phyloP scores from a whole-genome alignment of 2,329 filamentous ascomycete genomes.

The Aureobasidium sp. region DNA sequence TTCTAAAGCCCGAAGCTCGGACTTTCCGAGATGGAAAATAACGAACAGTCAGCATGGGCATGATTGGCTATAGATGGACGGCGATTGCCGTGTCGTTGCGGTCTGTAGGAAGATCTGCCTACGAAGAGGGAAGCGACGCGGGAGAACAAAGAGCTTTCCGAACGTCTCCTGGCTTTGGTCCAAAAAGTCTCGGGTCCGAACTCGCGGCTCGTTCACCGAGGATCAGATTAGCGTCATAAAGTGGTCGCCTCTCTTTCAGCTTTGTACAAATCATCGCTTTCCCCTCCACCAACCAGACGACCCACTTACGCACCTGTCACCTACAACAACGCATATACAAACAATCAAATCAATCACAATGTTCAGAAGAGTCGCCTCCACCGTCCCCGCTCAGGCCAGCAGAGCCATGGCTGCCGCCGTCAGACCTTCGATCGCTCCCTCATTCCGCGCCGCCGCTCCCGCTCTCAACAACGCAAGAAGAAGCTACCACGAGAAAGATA shows the following conservation, averaged over 20 bases:
- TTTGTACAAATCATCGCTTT: slow-evolving; percentile 2
- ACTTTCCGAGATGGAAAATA: background rate
- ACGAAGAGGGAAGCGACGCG: background rate
- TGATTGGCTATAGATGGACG: background rate
- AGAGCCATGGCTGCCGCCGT: slow-evolving; percentile 40
- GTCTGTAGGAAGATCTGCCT: background rate
- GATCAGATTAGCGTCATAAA: slow-evolving; percentile 12
- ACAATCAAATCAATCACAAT: slow-evolving; percentile 30
- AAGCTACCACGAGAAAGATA: slow-evolving; percentile 59
- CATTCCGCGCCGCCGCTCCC: slow-evolving; percentile 35
- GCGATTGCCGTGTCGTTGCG: background rate
- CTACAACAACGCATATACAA: background rate
- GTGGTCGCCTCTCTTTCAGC: slow-evolving; percentile 4
- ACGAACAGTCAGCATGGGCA: background rate
- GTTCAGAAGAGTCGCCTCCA: slow-evolving; percentile 49
- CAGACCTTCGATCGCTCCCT: slow-evolving; percentile 40
- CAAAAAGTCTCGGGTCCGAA: slow-evolving; percentile 2
- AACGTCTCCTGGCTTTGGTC: background rate
- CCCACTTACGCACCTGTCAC: background rate
- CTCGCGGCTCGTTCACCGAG: background rate
- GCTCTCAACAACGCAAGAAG: slow-evolving; percentile 34
- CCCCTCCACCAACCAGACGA: background rate
- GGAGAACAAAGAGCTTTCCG: background rate
- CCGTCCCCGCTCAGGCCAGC: slow-evolving; percentile 44
- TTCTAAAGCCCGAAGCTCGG: background rate